Base-by-base conservation (phyloP, 2,329 filamentous ascomycete species). In the Trematosphaeria pertusa region DNA sequence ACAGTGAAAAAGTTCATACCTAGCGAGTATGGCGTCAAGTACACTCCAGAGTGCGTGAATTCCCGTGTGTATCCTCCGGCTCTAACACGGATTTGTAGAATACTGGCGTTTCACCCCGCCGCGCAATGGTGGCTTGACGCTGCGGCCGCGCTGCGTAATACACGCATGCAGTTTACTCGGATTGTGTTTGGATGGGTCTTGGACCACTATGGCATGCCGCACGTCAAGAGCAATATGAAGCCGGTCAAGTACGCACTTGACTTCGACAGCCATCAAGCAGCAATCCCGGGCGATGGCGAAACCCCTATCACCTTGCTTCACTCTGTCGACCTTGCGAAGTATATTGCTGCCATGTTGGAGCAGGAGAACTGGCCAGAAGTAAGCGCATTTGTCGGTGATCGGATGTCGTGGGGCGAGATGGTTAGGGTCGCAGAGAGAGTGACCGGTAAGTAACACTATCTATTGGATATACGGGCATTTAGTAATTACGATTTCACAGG, bases 321-420 rank as follows among this genome's bases (percentile, higher is more conserved):
- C 24, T 48, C 58, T 4, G 38, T 19, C 2, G 58, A 62, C 42
- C n/a, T 62, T 1, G 59, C 50, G 10, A 39, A 43, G 28, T 61
- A 56, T 32, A 35, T 58, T 9, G 59, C 32, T 34, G 53, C 48
- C 5, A 9, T 42, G 19, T 19, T 62, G 11, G 41, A 43, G 3
- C 22, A 46, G 20, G 24, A 38, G 10, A 46, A 39, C 7, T 61
- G 78, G 78, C 69, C 75, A 0, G 63, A 69, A 24, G 46, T 60
- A 4, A 56, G 59, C 1, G 63, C 50, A 28, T 48, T 75, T 37
- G 52, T 73, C 53, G 75, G 75, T 0, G 77, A 78, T 42, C 67
- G 68, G 31, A 44, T 75, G 12, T 77, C 75, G 0, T 76, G 69
- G 58, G 78, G 78, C 31, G 65, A 80, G 53, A 56, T 80, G 5